Conservation (phyloP, 2,329 filamentous ascomycete genomes). For the Parastagonospora avenae region DNA sequence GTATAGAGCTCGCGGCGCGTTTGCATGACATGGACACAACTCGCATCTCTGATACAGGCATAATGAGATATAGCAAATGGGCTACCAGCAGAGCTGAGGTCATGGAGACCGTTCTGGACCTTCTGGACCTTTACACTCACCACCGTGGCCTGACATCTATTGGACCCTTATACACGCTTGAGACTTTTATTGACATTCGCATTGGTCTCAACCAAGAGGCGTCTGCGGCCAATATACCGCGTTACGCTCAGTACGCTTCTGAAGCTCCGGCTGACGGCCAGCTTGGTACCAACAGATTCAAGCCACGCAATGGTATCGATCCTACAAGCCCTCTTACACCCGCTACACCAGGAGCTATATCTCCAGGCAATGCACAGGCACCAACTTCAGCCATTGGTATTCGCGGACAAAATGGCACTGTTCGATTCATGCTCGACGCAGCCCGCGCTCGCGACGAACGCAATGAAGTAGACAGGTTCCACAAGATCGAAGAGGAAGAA, state of each 20-base stretch:
- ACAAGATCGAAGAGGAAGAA: conserved; percentile 76
- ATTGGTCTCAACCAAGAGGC: conserved; percentile 86
- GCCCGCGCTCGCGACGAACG: conserved; percentile 75
- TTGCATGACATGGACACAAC: conserved; percentile 64
- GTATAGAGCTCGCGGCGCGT: conserved; percentile 78
- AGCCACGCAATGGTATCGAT: conserved; percentile 43
- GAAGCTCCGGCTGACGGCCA: conserved; percentile 29
- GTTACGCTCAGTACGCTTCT: conserved; percentile 59
- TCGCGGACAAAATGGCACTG: conserved; percentile 69
- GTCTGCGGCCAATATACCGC: conserved; percentile 63
- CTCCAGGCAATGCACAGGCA: conserved; percentile 41
- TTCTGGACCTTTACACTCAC: conserved; percentile 91
- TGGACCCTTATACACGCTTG: conserved; percentile 72
- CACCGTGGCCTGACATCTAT: conserved; percentile 76
- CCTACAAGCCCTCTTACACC: conserved; percentile 44
- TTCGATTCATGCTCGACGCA: conserved; percentile 87
- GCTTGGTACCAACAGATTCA: conserved; percentile 25
- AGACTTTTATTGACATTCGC: conserved; percentile 82
- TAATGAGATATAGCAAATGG: conserved; percentile 54
- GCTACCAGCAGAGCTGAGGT: conserved; percentile 52
- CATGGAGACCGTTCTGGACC: conserved; percentile 80
- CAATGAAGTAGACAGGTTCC: conserved; percentile 69
- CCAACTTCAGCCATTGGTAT: conserved; percentile 41
- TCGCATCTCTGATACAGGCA: conserved; percentile 51
- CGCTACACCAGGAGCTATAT: conserved; percentile 54